Evolutionary conservation across 2,329 filamentous ascomycete species (phyloP).

Genomic region (Lasiodiplodia sp.): DNA sequence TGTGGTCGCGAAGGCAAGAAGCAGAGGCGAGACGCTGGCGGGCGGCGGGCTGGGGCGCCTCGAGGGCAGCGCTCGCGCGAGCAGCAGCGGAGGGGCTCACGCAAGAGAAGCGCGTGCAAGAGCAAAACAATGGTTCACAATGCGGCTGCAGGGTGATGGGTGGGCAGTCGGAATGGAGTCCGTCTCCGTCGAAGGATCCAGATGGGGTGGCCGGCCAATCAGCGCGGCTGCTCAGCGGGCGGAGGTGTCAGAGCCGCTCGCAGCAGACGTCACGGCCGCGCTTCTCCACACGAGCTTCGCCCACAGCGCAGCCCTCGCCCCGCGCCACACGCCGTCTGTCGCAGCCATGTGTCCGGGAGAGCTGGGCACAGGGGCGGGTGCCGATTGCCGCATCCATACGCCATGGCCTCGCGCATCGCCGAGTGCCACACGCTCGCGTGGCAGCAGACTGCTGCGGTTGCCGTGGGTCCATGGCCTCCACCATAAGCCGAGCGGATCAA

Average conservation of each 20-base stretch:
- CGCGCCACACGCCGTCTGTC: background rate
- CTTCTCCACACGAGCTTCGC: slow-evolving; percentile 23
- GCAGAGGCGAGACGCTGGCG: background rate
- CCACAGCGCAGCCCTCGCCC: background rate
- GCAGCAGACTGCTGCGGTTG: background rate
- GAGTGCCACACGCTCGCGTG: slow-evolving; percentile 5
- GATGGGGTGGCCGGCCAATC: slow-evolving; percentile 10
- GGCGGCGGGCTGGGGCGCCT: background rate
- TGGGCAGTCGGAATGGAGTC: slow-evolving; percentile 15
- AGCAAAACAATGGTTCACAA: slow-evolving; percentile 20
- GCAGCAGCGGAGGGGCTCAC: background rate
- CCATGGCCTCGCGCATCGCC: background rate
- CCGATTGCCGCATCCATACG: slow-evolving; percentile 2
- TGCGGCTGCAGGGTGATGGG: slow-evolving; percentile 17
- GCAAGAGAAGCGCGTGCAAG: slow-evolving; percentile 5
- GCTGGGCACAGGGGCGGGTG: background rate
- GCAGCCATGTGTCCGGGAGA: background rate
- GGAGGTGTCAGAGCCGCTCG: slow-evolving; percentile 17
- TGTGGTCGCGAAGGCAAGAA: slow-evolving; percentile 13
- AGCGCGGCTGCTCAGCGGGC: background rate
- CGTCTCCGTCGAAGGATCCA: background rate
- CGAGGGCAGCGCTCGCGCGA: background rate
- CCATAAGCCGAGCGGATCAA: slow-evolving; percentile 18
- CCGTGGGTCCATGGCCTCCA: no score
- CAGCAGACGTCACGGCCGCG: slow-evolving; percentile 8